A percentile compares a stretch with the other conserved stretches of the same genome.
phyloP scores from a whole-genome alignment of 176 grass and related monocot species.

The Phoenix dactylifera region DNA sequence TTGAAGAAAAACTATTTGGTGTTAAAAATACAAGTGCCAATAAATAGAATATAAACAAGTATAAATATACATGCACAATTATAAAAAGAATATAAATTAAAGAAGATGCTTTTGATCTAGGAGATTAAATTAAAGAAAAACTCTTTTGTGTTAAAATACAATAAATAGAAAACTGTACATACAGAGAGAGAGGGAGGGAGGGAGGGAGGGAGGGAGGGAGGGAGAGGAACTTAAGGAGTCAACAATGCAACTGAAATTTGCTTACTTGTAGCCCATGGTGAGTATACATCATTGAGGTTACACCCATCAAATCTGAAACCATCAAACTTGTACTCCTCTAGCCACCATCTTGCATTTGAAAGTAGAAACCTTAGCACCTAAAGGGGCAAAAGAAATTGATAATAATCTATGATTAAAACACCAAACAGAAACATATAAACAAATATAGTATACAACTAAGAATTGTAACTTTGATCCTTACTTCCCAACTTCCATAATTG shows the following conservation, averaged over 20 bases:
- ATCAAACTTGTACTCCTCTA: slow-evolving; percentile 94
- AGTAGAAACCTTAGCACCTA: slow-evolving; percentile 82
- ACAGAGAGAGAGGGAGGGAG: too few species aligned
- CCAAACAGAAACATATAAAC: slow-evolving; percentile 12
- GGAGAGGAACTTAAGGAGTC: too few species aligned
- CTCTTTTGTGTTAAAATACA: too few species aligned
- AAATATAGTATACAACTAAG: slow-evolving; percentile 2
- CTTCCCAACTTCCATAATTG: slow-evolving; percentile 88
- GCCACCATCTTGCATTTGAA: slow-evolving; percentile 97
- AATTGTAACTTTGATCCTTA: slow-evolving; percentile 14
- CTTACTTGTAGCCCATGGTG: slow-evolving; percentile 84
- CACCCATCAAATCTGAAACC: slow-evolving; percentile 85
- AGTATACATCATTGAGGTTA: slow-evolving; percentile 97
- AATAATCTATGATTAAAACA: not conserved
- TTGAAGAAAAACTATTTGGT: too few species aligned
- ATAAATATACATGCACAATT: too few species aligned
- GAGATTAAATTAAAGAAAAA: too few species aligned
- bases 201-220: too few species aligned
- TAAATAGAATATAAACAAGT: too few species aligned
- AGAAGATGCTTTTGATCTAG: too few species aligned
- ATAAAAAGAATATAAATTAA: too few species aligned
- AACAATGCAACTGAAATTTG: slow-evolving; percentile 1
- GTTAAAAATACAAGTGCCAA: too few species aligned
- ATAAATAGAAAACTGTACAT: too few species aligned
- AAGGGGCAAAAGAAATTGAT: slow-evolving; percentile 15